Conservation (phyloP, 306 rosid genomes). For the barrel medic (Medicago truncatula) region DNA sequence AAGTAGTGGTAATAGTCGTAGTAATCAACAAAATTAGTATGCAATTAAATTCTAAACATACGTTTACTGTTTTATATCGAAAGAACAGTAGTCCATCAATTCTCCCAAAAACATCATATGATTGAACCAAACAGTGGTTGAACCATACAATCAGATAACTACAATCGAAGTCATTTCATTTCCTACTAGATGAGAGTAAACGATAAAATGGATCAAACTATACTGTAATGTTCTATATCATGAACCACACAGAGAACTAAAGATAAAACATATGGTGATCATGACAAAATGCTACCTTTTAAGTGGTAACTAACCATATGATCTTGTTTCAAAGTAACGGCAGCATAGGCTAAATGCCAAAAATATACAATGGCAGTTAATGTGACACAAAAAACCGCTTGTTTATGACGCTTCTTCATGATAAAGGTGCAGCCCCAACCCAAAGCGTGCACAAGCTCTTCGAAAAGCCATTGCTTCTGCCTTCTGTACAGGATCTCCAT, state of each 20-base stretch:
- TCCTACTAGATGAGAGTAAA: not conserved
- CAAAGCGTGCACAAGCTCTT: slow-evolving; percentile 91
- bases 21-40: not conserved
- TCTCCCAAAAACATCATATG: slow-evolving; percentile 10
- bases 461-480: slow-evolving; percentile 98
- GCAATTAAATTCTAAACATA: slow-evolving; percentile 2
- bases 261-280: slow-evolving; percentile 3
- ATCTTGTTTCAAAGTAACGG: slow-evolving; percentile 2
- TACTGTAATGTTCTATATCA: not conserved
- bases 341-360: slow-evolving; percentile 17
- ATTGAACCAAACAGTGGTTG: not conserved
- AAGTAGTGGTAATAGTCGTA: not conserved
- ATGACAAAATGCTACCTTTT: not conserved
- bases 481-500: slow-evolving; percentile 89
- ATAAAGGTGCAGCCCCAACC: slow-evolving; percentile 87
- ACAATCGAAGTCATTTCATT: slow-evolving; percentile 6
- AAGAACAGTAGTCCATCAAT: slow-evolving; percentile 1
- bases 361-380: slow-evolving; percentile 11
- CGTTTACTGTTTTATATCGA: slow-evolving; percentile 8
- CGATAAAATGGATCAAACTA: not conserved
- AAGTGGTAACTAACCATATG: slow-evolving; percentile 12
- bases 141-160: not conserved
- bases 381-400: slow-evolving; percentile 27
- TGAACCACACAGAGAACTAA: not conserved
- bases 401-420: slow-evolving; percentile 66